Percentiles rank a stretch among this genome's conserved stretches.
These are phyloP conservation scores for Phaeophleospora eucalypticola DNA, from an alignment of 2,329 filamentous ascomycete genomes.

Conservation along the genomic window DNA sequence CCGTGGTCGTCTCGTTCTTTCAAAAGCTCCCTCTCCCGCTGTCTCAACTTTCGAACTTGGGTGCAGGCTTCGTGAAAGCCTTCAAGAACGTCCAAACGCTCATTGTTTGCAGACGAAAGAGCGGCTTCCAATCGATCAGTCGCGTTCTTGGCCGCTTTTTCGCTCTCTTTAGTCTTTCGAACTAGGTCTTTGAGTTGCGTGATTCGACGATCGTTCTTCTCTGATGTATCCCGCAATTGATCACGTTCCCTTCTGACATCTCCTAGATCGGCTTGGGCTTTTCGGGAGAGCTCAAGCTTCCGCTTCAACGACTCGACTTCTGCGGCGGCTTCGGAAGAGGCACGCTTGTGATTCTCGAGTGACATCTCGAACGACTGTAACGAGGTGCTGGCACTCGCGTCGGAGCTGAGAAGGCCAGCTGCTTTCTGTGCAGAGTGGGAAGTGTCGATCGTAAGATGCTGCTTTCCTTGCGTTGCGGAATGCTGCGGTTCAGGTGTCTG, in stretches of 20 bases:
- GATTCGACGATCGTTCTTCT: conserved; percentile 36
- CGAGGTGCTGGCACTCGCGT: conserved; percentile 18
- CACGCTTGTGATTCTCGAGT: conserved; percentile 28
- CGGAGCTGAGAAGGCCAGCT: conserved; percentile 5
- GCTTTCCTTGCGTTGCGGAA: background rate
- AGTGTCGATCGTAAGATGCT: conserved; percentile 20
- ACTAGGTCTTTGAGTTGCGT: conserved; percentile 39
- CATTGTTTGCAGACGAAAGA: conserved; percentile 38
- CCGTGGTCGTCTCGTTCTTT: conserved; percentile 13
- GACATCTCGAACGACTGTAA: conserved; percentile 21
- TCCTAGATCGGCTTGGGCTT: conserved; percentile 32
- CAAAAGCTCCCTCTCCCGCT: conserved; percentile 28
- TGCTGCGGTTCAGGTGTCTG: background rate
- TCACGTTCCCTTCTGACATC: conserved; percentile 38
- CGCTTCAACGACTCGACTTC: conserved; percentile 39
- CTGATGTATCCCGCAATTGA: conserved; percentile 35
- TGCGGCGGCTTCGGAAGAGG: conserved; percentile 25
- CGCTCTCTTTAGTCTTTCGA: conserved; percentile 36
- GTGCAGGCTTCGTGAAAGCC: conserved; percentile 33
- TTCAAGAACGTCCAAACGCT: conserved; percentile 38
- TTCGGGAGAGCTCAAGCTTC: conserved; percentile 34
- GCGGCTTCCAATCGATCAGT: conserved; percentile 38
- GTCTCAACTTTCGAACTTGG: conserved; percentile 31
- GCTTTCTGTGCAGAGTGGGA: conserved; percentile 2
- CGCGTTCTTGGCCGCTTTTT: conserved; percentile 35